Percentiles rank a stretch among this genome's conserved stretches.
These are phyloP conservation scores for Smittium mucronatum DNA, from an alignment of 371 early-diverging fungal genomes.

Conservation along the genomic window DNA sequence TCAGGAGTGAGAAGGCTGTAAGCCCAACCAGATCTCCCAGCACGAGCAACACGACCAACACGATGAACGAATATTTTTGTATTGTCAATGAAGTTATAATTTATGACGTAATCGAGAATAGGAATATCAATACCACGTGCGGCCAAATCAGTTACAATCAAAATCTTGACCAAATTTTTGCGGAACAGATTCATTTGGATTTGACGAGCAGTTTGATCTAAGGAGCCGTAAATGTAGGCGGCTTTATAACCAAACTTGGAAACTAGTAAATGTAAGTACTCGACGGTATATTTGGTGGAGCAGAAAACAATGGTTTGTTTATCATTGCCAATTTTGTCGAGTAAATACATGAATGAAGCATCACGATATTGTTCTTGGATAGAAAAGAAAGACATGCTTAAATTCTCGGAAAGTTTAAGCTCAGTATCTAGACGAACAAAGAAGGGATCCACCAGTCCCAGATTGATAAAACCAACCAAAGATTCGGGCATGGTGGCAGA, in stretches of 20 bases:
- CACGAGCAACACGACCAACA: constrained; percentile 99
- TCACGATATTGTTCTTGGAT: constrained; percentile 78
- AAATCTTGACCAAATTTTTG: constrained; percentile 58
- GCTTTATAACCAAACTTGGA: constrained; percentile 51
- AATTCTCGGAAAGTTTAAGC: constrained; percentile 79
- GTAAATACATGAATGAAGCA: constrained; percentile 68
- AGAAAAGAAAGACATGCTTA: constrained; percentile 81
- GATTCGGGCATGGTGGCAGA: constrained; percentile 97
- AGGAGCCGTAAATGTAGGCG: constrained; percentile 84
- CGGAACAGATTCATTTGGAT: constrained; percentile 76
- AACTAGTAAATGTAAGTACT: constrained; percentile 69
- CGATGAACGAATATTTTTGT: constrained; percentile 95
- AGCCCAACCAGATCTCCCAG: constrained; percentile 85
- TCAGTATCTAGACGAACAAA: constrained; percentile 88
- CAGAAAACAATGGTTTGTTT: constrained; percentile 82
- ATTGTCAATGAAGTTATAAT: constrained; percentile 88
- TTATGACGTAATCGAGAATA: constrained; percentile 80
- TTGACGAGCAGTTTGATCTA: constrained; percentile 86
- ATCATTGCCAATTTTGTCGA: constrained; percentile 38
- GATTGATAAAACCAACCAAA: constrained; percentile 89
- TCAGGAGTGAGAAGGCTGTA: constrained; percentile 97
- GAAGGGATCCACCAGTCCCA: constrained; percentile 85
- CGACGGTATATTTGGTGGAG: constrained; percentile 94
- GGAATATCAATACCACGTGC: constrained; percentile 96
- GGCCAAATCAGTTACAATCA: constrained; percentile 99